Percentiles rank a stretch among this genome's conserved stretches.
These are phyloP conservation scores for Phlyctochytrium planicorne DNA, from an alignment of 192 early-diverging fungal genomes.

Conservation along the genomic window DNA sequence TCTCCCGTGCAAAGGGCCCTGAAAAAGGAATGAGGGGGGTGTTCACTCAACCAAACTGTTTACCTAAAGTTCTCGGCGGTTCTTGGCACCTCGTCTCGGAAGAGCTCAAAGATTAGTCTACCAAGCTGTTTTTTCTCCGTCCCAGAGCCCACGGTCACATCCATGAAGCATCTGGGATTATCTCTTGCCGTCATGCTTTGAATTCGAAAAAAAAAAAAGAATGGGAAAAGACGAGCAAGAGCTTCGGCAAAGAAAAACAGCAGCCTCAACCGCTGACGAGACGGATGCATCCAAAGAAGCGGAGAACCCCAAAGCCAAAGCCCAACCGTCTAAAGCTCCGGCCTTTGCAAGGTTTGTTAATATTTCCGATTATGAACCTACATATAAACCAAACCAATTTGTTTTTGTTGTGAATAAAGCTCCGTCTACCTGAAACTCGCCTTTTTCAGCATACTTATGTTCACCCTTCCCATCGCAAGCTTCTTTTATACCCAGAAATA, in stretches of 20 bases:
- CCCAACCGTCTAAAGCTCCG: not conserved
- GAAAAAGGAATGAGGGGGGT: not conserved
- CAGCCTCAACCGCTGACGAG: too few species aligned
- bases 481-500: conserved; percentile 23
- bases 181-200: not conserved
- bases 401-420: too few species aligned
- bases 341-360: not conserved
- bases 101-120: conserved; percentile 52
- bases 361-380: not conserved
- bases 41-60: conserved; percentile 55
- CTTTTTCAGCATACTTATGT: conserved; percentile 31
- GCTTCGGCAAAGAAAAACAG: not conserved
- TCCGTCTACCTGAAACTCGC: conserved; percentile 31
- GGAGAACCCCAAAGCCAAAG: not conserved
- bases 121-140: conserved; percentile 11
- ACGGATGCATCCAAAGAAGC: too few species aligned
- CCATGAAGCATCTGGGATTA: conserved; percentile 57
- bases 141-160: conserved; percentile 63
- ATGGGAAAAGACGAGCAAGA: not conserved
- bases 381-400: too few species aligned
- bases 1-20: conserved; percentile 89
- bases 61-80: conserved; percentile 83
- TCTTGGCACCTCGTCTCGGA: conserved; percentile 68
- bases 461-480: conserved; percentile 31
- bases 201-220: not conserved